phyloP scores from a whole-genome alignment of 345 rosid genomes.

The Pistacia vera region DNA sequence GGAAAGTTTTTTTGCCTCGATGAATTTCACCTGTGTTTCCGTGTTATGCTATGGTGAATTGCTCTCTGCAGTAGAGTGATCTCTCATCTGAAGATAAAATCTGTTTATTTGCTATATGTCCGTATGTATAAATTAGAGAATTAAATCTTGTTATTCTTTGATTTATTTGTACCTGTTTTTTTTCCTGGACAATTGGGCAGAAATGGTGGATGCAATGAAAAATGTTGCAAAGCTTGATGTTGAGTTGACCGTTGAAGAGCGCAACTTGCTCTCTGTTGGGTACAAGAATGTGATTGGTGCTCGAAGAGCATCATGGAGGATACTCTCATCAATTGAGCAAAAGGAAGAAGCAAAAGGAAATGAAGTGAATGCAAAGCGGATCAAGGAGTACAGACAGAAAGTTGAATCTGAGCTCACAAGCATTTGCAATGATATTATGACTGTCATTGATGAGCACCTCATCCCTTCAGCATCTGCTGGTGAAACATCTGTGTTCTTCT shows the following conservation, averaged over 20 bases:
- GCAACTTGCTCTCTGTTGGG: slow-evolving; percentile 42
- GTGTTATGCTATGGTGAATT: not conserved
- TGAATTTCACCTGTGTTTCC: not conserved
- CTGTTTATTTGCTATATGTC: not conserved
- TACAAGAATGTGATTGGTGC: slow-evolving; percentile 41
- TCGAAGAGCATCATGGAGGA: slow-evolving; percentile 48
- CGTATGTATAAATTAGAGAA: too few relatives aligned
- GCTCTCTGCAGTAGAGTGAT: not conserved
- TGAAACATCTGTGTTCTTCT: slow-evolving; percentile 41
- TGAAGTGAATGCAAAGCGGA: slow-evolving; percentile 34
- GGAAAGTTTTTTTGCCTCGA: not conserved
- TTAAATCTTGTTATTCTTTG: not conserved
- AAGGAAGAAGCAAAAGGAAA: slow-evolving; percentile 41
- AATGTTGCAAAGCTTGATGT: slow-evolving; percentile 39
- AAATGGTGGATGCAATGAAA: slow-evolving; percentile 48
- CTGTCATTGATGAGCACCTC: slow-evolving; percentile 39
- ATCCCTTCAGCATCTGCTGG: slow-evolving; percentile 39
- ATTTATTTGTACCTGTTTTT: not conserved
- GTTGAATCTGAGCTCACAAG: slow-evolving; percentile 36
- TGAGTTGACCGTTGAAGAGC: slow-evolving; percentile 40
- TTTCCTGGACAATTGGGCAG: slow-evolving; percentile 16
- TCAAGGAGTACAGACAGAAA: slow-evolving; percentile 40
- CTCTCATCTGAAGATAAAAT: not conserved
- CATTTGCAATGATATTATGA: slow-evolving; percentile 45
- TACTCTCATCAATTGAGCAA: slow-evolving; percentile 40